Evolutionary conservation across 1,284 basidiomycete species (phyloP).

Genomic region (Apiotrichum gamsii): DNA sequence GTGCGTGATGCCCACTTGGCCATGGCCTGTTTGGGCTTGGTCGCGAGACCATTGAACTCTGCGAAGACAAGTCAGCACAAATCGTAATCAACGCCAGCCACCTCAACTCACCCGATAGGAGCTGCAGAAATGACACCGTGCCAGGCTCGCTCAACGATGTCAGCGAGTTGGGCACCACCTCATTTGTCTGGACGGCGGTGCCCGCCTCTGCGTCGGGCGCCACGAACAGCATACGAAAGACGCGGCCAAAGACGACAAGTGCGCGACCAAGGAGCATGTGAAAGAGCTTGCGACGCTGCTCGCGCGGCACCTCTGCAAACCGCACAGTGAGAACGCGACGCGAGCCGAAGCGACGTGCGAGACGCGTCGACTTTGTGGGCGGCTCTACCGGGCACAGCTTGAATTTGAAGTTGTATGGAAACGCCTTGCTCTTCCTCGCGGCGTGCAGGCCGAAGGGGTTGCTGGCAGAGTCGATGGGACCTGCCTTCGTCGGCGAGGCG

Average conservation of each 20-base stretch:
- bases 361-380: constrained; percentile 30
- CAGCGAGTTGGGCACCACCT: neutral
- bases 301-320: constrained; percentile 6
- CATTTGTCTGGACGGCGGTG: constrained; percentile 25
- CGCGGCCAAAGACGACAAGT: constrained; percentile 29
- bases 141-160: neutral
- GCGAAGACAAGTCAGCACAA: too few relatives aligned
- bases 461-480: neutral
- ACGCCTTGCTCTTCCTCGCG: neutral
- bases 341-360: constrained; percentile 34
- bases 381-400: constrained; percentile 23
- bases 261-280: constrained; percentile 24
- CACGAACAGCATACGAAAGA: constrained; percentile 28
- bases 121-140: constrained; percentile 8
- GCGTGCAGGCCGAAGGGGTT: constrained; percentile 2
- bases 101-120: constrained; percentile 18
- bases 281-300: constrained; percentile 4
- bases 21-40: constrained; percentile 34
- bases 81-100: too few relatives aligned
- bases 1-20: constrained; percentile 40
- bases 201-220: constrained; percentile 24
- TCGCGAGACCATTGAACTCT: constrained; percentile 30
- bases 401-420: constrained; percentile 9
- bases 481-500: neutral
- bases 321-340: constrained; percentile 29